Conservation (phyloP, 129 eudicot genomes). For the Chrysanthemum lavandulifolium region DNA sequence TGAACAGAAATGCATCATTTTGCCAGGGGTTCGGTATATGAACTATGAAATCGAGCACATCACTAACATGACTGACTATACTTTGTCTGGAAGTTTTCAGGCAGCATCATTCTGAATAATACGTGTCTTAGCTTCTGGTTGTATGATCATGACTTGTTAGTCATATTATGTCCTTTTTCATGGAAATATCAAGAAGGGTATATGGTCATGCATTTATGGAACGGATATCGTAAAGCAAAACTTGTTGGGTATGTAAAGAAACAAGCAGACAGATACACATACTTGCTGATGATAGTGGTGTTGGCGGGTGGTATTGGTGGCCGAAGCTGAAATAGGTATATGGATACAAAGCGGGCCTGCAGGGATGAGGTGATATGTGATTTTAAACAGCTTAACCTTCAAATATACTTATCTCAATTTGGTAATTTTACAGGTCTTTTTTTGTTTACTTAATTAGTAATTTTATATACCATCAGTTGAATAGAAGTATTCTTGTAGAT, state of each 20-base stretch:
- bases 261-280: not conserved
- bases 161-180: not conserved
- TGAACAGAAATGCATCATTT: slow-evolving; percentile 12
- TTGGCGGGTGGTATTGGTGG: slow-evolving; percentile 8
- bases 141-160: slow-evolving; percentile 3
- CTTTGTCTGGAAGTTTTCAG: slow-evolving; percentile 14
- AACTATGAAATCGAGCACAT: not conserved
- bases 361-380: slow-evolving; percentile 3
- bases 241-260: slow-evolving; percentile 15
- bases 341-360: slow-evolving; percentile 7
- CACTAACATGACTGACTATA: too few relatives aligned
- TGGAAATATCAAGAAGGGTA: slow-evolving; percentile 1
- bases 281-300: not conserved
- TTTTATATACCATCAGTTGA: not conserved
- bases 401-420: slow-evolving; percentile 3
- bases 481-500: not conserved
- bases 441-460: not conserved
- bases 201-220: not conserved
- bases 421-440: not conserved
- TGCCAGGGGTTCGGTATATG: slow-evolving; percentile 17
- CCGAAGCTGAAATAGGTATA: slow-evolving; percentile 13
- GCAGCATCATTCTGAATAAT: not conserved
- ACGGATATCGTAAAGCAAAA: slow-evolving; percentile 10
- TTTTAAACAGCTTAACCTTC: not conserved
- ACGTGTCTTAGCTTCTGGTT: not conserved